phyloP scores from a whole-genome alignment of 73 alveolate species.

The Paramecium tetraurelia region DNA sequence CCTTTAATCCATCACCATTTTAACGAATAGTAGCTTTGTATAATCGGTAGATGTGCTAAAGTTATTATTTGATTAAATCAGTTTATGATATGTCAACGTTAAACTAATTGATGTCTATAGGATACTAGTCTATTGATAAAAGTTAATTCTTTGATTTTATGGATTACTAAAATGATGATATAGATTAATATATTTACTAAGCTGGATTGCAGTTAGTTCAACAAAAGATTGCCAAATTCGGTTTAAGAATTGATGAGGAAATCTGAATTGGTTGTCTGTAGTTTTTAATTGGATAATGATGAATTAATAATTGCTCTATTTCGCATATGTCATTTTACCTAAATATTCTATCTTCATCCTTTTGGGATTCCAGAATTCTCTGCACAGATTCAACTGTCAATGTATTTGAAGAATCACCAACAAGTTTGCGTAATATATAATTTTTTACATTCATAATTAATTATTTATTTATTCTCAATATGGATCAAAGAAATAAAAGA shows the following conservation, averaged over 20 bases:
- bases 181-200: background rate
- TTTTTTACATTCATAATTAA: slow-evolving; percentile 28
- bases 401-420: background rate
- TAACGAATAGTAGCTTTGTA: slow-evolving; percentile 16
- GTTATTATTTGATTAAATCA: background rate
- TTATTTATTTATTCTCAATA: background rate
- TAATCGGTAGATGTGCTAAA: background rate
- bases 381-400: background rate
- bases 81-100: background rate
- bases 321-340: background rate
- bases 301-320: slow-evolving; percentile 39
- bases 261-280: background rate
- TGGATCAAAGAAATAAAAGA: background rate
- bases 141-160: background rate
- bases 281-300: background rate
- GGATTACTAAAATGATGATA: background rate
- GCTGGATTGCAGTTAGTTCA: background rate
- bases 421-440: background rate
- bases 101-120: background rate
- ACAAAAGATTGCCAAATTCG: background rate
- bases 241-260: background rate
- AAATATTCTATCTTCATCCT: slow-evolving; percentile 19
- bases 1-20: background rate
- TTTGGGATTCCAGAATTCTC: background rate
- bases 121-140: background rate